A percentile compares a stretch with the other conserved stretches of the same genome.
phyloP scores from a whole-genome alignment of 139 green algal genomes.

The Chlamydomonas incerta region DNA sequence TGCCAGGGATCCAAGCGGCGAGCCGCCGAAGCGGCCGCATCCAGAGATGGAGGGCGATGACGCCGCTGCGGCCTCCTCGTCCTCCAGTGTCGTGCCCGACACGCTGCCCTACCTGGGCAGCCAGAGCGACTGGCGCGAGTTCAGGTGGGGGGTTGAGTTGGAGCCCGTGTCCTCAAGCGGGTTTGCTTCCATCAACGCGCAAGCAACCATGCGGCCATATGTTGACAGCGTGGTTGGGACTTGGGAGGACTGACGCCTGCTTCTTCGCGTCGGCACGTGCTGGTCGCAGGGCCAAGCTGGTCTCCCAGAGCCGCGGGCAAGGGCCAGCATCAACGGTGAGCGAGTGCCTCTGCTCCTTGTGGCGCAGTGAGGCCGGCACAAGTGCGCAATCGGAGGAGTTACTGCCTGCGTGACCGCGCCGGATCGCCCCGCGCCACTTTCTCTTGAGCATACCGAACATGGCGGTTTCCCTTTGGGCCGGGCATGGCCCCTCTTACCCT shows the following conservation, averaged over 20 bases:
- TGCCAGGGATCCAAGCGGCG: neutral
- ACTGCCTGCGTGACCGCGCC: neutral
- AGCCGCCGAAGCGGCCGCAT: conserved; percentile 19
- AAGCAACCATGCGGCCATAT: too few species aligned
- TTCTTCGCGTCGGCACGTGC: neutral
- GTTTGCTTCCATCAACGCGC: too few species aligned
- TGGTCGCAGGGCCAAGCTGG: conserved; percentile 9
- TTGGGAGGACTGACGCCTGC: neutral
- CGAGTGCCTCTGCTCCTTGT: neutral
- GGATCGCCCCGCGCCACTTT: neutral
- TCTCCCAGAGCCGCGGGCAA: conserved; percentile 5
- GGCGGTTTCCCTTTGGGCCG: too few species aligned
- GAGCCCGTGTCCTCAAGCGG: too few species aligned
- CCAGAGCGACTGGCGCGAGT: conserved; percentile 43
- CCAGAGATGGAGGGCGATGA: conserved; percentile 15
- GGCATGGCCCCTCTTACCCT: too few species aligned
- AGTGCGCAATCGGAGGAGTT: too few species aligned
- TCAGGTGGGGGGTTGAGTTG: too few species aligned
- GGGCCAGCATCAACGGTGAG: too few species aligned
- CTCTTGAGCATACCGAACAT: too few species aligned
- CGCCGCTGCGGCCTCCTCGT: neutral
- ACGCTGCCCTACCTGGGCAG: conserved; percentile 25
- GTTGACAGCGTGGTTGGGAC: too few species aligned
- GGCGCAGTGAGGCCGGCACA: too few species aligned
- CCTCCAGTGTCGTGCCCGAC: conserved; percentile 7